phyloP scores from a whole-genome alignment of 192 early-diverging fungal genomes.

The Backusella luteola region DNA sequence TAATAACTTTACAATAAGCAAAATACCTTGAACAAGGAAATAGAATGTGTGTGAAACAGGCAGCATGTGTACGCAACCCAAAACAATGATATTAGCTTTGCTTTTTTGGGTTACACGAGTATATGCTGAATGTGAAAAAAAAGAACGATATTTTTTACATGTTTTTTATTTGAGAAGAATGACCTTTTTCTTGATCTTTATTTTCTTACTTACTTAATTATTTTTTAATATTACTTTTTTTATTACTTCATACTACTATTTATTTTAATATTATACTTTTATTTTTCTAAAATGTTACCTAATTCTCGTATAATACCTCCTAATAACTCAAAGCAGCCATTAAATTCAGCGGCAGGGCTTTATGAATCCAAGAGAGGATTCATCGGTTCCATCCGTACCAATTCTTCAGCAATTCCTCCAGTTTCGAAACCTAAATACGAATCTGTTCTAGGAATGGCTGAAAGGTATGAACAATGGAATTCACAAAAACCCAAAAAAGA shows the following conservation, averaged over 20 bases:
- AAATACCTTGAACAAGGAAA: neutral
- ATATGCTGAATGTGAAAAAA: neutral
- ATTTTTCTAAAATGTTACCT: constrained; percentile 21
- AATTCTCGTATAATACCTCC: constrained; percentile 24
- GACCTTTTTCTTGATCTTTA: neutral
- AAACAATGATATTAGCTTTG: constrained; percentile 3
- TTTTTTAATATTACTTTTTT: neutral
- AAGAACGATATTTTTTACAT: neutral
- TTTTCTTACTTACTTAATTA: neutral
- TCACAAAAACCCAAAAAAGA: neutral
- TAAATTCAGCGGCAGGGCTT: neutral
- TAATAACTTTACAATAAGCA: neutral
- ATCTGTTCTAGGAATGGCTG: neutral
- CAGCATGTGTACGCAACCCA: neutral
- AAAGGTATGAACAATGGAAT: neutral
- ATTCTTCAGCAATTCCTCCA: neutral
- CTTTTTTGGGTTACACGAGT: neutral
- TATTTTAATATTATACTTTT: neutral
- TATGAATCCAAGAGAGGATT: constrained; percentile 4
- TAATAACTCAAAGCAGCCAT: neutral
- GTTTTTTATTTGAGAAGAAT: neutral
- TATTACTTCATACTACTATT: neutral
- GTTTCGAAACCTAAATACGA: neutral
- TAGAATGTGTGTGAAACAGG: neutral
- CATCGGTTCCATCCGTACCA: neutral